Base-by-base conservation (phyloP, 371 early-diverging fungal species). In the Choanephora cucurbitarum region DNA sequence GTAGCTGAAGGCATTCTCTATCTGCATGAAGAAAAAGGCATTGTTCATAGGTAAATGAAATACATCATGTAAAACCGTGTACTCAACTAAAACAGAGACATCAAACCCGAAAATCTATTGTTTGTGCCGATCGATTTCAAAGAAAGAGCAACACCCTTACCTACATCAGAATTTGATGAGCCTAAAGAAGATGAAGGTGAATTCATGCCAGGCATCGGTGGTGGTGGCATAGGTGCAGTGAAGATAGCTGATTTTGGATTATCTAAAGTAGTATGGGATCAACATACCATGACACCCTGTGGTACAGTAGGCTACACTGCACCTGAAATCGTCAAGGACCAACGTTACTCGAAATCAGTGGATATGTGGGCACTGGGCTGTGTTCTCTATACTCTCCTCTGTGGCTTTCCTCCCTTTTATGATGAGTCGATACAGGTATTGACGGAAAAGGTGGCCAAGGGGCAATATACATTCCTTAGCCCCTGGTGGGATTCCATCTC, bases 341-440 rank as follows among this genome's bases (percentile, higher is more conserved):
- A 90, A 58, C 77, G 87, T 10, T 91, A 93, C 65, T 86, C 88
- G 43, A 90, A 89, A 68, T 84, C 89, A 11, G 95, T 94, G 18
- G 96, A 96, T 68, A 90, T 94, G 87, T 96, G 95, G 95, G 91
- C 94, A 3, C 73, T 95, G 45, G 96, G 96, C 32, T 94, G 94
- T 67, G 92, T 96, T 41, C 78, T 95, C 39, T 96, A 95, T 65
- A 92, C 93, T 0, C 64, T 94, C 46, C 75, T 95, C 15, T 91
- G 92, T 56, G 96, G 95, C 0, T 93, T 90, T 70, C 95, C 94
- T 44, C 95, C 96, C 15, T 94, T 95, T 60, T 91, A 91, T 57
- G 91, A 90, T 60, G 91, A 79, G 17, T 66, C 58, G 49, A 76
- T 82, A 44, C 71, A 82, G 60, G 64, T 74, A 7, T 60, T 87